These are phyloP conservation scores for Populus hybrid DNA, from an alignment of 441 rosid genomes.

Conservation along the genomic window DNA sequence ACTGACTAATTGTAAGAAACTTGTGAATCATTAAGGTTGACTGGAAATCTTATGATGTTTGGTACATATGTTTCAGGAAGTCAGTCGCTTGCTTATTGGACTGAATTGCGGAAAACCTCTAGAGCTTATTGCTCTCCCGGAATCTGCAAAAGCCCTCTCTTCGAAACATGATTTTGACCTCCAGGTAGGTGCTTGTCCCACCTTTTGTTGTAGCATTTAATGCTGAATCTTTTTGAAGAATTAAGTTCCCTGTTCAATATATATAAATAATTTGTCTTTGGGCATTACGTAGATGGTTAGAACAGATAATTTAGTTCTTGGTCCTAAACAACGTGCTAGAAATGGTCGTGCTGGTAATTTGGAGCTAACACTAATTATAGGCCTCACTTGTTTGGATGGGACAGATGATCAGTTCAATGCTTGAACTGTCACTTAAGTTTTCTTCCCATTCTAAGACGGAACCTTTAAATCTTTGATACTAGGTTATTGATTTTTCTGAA, in stretches of 20 bases:
- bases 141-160: conserved; percentile 52
- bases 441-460: not conserved
- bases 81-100: conserved; percentile 69
- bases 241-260: not conserved
- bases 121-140: conserved; percentile 43
- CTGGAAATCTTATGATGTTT: not conserved
- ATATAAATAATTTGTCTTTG: not conserved
- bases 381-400: not conserved
- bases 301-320: no score
- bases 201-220: not conserved
- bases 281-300: not conserved
- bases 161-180: conserved; percentile 65
- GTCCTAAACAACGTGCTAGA: no score
- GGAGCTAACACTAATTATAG: not conserved
- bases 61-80: conserved; percentile 56
- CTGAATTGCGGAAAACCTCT: conserved; percentile 69
- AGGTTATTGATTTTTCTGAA: conserved; percentile 3
- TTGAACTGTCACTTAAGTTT: not conserved
- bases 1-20: not conserved
- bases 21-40: not conserved
- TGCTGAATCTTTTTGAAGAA: not conserved
- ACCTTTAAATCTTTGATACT: not conserved
- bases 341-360: no score
- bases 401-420: not conserved
- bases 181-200: conserved; percentile 41